Evolutionary conservation across 768 basidiomycete species (phyloP), one percentile per base, ranked within the genome.

Genomic region (Podaxis sp.): DNA sequence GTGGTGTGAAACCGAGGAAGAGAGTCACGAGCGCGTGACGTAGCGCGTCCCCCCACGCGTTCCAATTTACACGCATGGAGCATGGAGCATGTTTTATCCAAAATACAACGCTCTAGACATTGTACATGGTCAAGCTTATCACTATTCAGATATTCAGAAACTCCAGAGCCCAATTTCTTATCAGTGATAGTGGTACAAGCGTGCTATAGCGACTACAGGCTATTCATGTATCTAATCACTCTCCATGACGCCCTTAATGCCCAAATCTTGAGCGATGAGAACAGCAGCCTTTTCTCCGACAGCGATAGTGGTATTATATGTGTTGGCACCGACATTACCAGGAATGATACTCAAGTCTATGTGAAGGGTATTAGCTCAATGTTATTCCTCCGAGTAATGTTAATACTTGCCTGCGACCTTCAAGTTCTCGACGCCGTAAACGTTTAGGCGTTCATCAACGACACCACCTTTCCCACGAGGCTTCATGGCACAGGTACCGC

Each of bases 401-500:
- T 30, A 12, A 8, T 15, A 66, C 73, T 24, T 46, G 79, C 82
- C 86, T 52, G 84, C 86, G 26, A 90, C 80, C 68, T 89, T 87
- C 56, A 90, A 74, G 30, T 79, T 79, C 65, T 75, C 65, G 1
- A 84, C 77, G 0, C 86, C 87, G 64, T 89, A 88, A 12, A 90
- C 87, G 64, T 85, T 85, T 44, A 90, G 72, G n/a, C 74, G 74
- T 30, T 80, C 57, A 67, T 90, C 86, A 7, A 90, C 85, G 3
- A 89, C 88, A 13, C 87, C 88, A 4, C 80, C 82, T 44, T 78
- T 60, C 17, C 82, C 77, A 19, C 81, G 79, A 2, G 85, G 79
- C 69, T 88, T 87, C 87, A 89, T 89, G 0, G 86, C 82, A 63
- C 87, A 88, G 0, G 87, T 89, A 42, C 87, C 87, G 13, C 86